A percentile compares a stretch with the other conserved stretches of the same genome.
phyloP scores from a whole-genome alignment of 345 rosid genomes.

The Eucalyptus guilfoylei region DNA sequence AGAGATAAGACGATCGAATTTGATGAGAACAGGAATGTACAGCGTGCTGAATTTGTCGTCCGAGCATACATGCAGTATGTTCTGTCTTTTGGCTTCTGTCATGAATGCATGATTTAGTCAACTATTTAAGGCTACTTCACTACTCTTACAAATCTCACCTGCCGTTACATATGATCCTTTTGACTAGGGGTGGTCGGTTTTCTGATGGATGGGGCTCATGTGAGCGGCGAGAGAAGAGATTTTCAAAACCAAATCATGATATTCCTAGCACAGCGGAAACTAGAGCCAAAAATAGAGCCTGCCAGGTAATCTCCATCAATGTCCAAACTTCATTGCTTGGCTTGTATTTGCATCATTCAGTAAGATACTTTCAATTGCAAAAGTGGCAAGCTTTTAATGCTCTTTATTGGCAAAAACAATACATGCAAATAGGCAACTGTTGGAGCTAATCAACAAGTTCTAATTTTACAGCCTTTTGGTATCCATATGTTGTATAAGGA shows the following conservation, averaged over 20 bases:
- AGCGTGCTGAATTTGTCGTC: conserved; percentile 82
- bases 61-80: conserved; percentile 89
- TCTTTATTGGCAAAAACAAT: not conserved
- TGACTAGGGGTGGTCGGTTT: conserved; percentile 59
- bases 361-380: not conserved
- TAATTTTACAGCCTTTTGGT: not conserved
- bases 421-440: not conserved
- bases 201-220: conserved; percentile 98
- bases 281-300: conserved; percentile 89
- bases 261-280: conserved; percentile 94
- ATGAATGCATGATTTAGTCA: not conserved
- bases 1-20: conserved; percentile 83
- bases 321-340: not conserved
- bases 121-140: not conserved
- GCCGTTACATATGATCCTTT: not conserved
- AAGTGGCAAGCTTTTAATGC: not conserved
- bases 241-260: conserved; percentile 79
- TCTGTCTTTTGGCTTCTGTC: not conserved
- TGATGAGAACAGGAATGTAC: conserved; percentile 82
- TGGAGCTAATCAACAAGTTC: not conserved
- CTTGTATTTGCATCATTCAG: not conserved
- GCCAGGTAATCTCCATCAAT: conserved; percentile 38
- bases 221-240: conserved; percentile 80
- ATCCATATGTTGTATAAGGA: not conserved
- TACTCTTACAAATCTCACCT: not conserved